Base-by-base conservation (phyloP, 148 eudicot species). In the Amaranthus palmeri region DNA sequence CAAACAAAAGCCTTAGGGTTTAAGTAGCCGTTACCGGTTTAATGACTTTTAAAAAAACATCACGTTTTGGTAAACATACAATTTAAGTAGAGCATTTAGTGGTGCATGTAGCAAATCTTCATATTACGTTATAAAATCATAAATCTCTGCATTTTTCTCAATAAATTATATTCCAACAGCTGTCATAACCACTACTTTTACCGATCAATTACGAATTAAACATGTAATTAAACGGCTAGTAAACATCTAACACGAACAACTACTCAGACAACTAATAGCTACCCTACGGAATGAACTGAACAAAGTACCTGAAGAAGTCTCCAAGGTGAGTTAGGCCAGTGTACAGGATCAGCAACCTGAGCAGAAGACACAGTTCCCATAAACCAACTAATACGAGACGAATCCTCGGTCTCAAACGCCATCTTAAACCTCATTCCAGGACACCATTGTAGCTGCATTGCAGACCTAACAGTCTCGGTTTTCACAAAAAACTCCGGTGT, bases 321-420 rank as follows among this genome's bases (percentile, higher is more conserved):
- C 98, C 98, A 93, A 52, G 98, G 98, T 9, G 98, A 93, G 68
- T 85, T 87, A 71, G 97, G 97, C 98, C 98, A 93, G 46, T 68
- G 89, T 10, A 91, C 41, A 4, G 87, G 92, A 68, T 93, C 92
- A 11, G 88, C 87, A 18, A 93, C 91, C 72, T 89, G 96, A 79
- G 86, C 96, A 58, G 78, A 79, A 40, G 97, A 88, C 5, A 95
- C 78, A 42, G 96, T 95, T 10, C 99, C 99, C 99, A 95, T 95
- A 76, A 91, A 95, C 99, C 99, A 95, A 72, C 99, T 95, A 50
- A 95, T 95, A 43, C 99, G 82, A 6, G 99, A 95, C 1, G 97
- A 95, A 86, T 91, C 99, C 77, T 95, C 99, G 6, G 99, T 95
- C 81, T 95, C 99, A 50, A 95, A 95, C 50, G 99, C 85, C 99